Percentiles rank a stretch among this genome's conserved stretches.
These are phyloP conservation scores for Colletotrichum trifolii DNA, from an alignment of 2,329 filamentous ascomycete genomes.

Conservation along the genomic window DNA sequence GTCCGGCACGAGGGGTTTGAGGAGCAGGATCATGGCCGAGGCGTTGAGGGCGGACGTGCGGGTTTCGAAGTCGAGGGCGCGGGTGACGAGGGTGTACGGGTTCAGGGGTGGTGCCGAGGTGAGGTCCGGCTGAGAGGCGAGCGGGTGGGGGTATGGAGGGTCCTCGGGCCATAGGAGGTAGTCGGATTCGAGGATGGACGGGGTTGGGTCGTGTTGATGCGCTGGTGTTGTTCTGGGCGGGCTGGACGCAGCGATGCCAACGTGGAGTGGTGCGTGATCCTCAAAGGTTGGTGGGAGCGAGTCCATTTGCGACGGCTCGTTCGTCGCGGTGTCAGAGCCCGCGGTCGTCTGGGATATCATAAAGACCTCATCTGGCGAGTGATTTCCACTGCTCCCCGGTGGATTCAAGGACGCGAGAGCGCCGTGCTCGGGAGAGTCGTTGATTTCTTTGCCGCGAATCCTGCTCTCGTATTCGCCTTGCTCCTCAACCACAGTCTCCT, in stretches of 20 bases:
- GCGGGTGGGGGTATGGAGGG: slow-evolving; percentile 63
- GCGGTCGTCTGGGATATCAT: slow-evolving; percentile 60
- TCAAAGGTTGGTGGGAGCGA: slow-evolving; percentile 26
- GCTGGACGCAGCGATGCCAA: slow-evolving; percentile 38
- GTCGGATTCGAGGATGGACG: slow-evolving; percentile 65
- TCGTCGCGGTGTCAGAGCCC: slow-evolving; percentile 42
- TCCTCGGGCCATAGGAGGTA: slow-evolving; percentile 70
- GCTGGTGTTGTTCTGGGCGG: slow-evolving; percentile 42
- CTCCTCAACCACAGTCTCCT: slow-evolving; percentile 36
- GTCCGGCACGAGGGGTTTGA: slow-evolving; percentile 67
- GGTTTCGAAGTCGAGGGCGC: slow-evolving; percentile 67
- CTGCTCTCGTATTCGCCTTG: slow-evolving; percentile 57
- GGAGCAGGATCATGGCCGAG: slow-evolving; percentile 69
- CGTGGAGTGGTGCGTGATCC: slow-evolving; percentile 34
- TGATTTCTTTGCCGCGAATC: slow-evolving; percentile 55
- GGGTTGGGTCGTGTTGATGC: slow-evolving; percentile 52
- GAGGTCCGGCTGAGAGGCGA: slow-evolving; percentile 36
- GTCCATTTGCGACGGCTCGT: slow-evolving; percentile 40
- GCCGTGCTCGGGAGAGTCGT: slow-evolving; percentile 36
- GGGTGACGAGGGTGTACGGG: slow-evolving; percentile 64
- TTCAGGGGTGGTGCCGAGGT: slow-evolving; percentile 57
- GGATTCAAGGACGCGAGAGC: slow-evolving; percentile 11
- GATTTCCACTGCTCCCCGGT: slow-evolving; percentile 30
- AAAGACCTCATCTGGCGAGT: slow-evolving; percentile 53
- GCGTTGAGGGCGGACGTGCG: slow-evolving; percentile 68